phyloP scores from a whole-genome alignment of 2,329 filamentous ascomycete genomes.

The Pseudogymnoascus sp. region DNA sequence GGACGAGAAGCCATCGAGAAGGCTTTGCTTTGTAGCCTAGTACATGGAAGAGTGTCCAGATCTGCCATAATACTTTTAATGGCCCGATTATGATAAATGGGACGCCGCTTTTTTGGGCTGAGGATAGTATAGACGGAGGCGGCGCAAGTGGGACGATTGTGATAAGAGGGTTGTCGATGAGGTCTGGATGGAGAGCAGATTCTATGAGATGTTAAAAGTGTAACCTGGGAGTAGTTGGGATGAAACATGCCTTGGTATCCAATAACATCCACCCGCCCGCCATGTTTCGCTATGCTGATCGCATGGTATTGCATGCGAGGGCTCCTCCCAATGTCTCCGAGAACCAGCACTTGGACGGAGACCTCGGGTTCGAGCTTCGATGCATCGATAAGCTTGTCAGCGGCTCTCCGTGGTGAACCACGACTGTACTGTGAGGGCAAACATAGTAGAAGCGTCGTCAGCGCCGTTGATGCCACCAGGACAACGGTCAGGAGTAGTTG shows the following conservation, averaged over 20 bases:
- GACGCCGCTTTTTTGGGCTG: conserved; percentile 47
- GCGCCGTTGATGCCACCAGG: conserved; percentile 25
- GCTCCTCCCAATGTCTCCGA: conserved; percentile 91
- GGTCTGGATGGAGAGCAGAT: conserved; percentile 70
- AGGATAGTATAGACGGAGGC: conserved; percentile 57
- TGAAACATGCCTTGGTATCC: conserved; percentile 65
- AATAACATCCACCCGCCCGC: conserved; percentile 72
- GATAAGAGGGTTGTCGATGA: conserved; percentile 61
- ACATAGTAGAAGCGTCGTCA: conserved; percentile 27
- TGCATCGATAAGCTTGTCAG: conserved; percentile 19
- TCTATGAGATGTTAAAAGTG: conserved; percentile 40
- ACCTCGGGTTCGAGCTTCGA: conserved; percentile 28
- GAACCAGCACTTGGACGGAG: conserved; percentile 74
- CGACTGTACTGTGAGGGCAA: conserved; percentile 32
- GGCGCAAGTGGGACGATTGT: conserved; percentile 61
- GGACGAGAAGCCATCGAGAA: conserved; percentile 76
- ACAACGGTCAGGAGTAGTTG: conserved; percentile 24
- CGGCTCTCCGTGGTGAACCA: conserved; percentile 26
- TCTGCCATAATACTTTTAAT: conserved; percentile 78
- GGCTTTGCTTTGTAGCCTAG: conserved; percentile 69
- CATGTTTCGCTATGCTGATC: conserved; percentile 77
- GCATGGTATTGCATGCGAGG: conserved; percentile 99
- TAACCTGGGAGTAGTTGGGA: conserved; percentile 20
- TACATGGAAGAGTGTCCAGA: conserved; percentile 60
- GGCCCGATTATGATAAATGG: conserved; percentile 74